Conservation (phyloP, 139 green algal species). For the Desmodesmus armatus region DNA sequence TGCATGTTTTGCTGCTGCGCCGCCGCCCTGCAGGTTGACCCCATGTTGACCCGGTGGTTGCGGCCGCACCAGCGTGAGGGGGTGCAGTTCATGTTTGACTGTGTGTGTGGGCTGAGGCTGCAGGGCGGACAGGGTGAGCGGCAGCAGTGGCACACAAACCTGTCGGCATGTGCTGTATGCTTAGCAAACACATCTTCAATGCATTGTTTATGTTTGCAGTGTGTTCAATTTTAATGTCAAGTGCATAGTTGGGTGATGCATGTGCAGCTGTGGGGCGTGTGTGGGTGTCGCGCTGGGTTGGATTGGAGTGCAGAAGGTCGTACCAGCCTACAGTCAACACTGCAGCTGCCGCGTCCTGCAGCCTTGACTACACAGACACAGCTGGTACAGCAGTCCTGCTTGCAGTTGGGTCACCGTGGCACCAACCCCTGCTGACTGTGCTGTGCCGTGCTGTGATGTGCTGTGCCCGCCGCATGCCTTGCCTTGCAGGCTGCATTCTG, state of each 20-base stretch:
- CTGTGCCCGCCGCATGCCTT: neutral
- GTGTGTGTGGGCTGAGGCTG: conserved; percentile 79
- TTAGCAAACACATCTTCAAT: too few relatives aligned
- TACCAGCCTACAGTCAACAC: too few relatives aligned
- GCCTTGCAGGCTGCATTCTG: conserved; percentile 48
- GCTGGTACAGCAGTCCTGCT: neutral
- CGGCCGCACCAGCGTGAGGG: conserved; percentile 95
- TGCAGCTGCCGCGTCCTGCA: too few relatives aligned
- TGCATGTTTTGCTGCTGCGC: too few relatives aligned
- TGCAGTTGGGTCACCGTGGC: neutral
- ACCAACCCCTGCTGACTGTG: neutral
- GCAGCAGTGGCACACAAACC: neutral
- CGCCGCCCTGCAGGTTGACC: conserved; percentile 89
- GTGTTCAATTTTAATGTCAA: too few relatives aligned
- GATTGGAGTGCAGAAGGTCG: too few relatives aligned
- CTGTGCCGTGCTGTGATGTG: neutral
- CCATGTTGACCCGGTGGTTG: conserved; percentile 90
- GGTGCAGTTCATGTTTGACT: conserved; percentile 99
- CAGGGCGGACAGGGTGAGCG: conserved; percentile 22
- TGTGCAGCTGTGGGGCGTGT: too few relatives aligned
- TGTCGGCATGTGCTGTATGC: too few relatives aligned
- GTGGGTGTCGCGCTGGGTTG: too few relatives aligned
- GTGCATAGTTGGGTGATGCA: too few relatives aligned
- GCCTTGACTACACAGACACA: neutral
- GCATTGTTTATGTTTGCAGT: too few relatives aligned